A percentile compares a stretch with the other conserved stretches of the same genome.
These are phyloP conservation scores for Plantago lanceolata DNA, from an alignment of 305 asterid genomes.

Conservation along the genomic window DNA sequence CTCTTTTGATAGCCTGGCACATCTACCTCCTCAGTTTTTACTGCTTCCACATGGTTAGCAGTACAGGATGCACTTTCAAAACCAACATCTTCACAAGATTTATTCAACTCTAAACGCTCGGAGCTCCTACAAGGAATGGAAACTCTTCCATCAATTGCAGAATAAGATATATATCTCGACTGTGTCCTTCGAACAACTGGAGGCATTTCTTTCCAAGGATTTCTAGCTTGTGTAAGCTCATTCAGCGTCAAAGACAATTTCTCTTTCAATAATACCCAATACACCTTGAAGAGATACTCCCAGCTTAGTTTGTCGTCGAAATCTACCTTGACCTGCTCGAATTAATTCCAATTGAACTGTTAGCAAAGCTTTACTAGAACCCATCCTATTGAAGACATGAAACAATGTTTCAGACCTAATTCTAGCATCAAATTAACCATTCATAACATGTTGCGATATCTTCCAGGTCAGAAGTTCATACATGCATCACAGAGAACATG, in stretches of 20 bases:
- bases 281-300: conserved; percentile 91
- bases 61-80: conserved; percentile 27
- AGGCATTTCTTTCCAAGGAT: conserved; percentile 44
- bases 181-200: conserved; percentile 34
- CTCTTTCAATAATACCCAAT: conserved; percentile 70
- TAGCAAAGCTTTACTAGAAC: conserved; percentile 18
- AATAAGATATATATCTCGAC: conserved; percentile 23
- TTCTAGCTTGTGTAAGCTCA: conserved; percentile 70
- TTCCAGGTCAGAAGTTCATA: too few relatives aligned
- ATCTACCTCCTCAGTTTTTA: conserved; percentile 16
- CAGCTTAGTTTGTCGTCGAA: conserved; percentile 84
- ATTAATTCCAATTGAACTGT: conserved; percentile 18
- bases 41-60: conserved; percentile 22
- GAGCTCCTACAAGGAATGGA: conserved; percentile 29
- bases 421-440: too few relatives aligned
- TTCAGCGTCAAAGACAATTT: conserved; percentile 51
- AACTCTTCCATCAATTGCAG: conserved; percentile 32
- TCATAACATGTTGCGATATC: too few relatives aligned
- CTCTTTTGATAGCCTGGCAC: conserved; percentile 16
- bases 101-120: conserved; percentile 39
- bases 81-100: conserved; percentile 32
- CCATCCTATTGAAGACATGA: background rate
- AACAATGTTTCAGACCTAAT: background rate
- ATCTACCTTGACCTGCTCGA: conserved; percentile 70
- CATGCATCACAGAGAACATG: too few relatives aligned